A percentile compares a stretch with the other conserved stretches of the same genome.
Evolutionary conservation across 2,329 filamentous ascomycete genomes (phyloP).

Genomic region (Penicillium sp.): DNA sequence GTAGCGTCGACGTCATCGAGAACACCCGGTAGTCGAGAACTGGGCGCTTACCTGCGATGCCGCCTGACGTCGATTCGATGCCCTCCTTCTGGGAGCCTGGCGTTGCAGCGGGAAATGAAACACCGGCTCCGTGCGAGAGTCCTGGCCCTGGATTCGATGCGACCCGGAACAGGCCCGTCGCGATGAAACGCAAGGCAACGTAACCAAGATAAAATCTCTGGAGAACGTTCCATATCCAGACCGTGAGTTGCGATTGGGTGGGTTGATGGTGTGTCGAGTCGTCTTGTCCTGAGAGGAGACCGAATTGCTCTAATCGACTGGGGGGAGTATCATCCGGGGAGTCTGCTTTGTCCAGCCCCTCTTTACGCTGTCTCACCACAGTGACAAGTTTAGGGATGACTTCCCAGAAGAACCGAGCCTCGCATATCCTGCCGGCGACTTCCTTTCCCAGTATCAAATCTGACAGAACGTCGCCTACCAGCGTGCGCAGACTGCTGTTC

Average conservation of each 20-base stretch:
- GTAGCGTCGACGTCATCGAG: constrained; percentile 68
- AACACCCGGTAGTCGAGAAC: constrained; percentile 76
- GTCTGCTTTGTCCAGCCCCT: constrained; percentile 2
- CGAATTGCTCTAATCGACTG: constrained; percentile 56
- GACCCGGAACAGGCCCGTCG: constrained; percentile 64
- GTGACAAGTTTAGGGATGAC: constrained; percentile 68
- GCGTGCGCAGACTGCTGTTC: constrained; percentile 76
- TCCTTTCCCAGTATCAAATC: constrained; percentile 85
- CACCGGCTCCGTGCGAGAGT: constrained; percentile 34
- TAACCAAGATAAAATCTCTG: constrained; percentile 54
- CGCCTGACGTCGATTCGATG: constrained; percentile 24
- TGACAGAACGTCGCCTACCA: constrained; percentile 84
- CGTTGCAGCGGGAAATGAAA: constrained; percentile 25
- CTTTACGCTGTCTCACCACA: neutral
- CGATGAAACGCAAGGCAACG: constrained; percentile 64
- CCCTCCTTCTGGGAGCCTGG: constrained; percentile 29
- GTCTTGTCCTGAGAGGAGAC: constrained; percentile 46
- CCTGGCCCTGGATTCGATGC: constrained; percentile 57
- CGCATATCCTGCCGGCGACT: constrained; percentile 74
- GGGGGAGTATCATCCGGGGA: constrained; percentile 21
- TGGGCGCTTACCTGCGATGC: constrained; percentile 50
- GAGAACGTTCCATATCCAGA: constrained; percentile 52
- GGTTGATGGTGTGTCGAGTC: constrained; percentile 25
- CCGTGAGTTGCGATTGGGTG: constrained; percentile 35
- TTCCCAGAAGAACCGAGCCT: constrained; percentile 89